Base-by-base conservation (phyloP, 2,329 filamentous ascomycete species). In the Colletotrichum sp. region DNA sequence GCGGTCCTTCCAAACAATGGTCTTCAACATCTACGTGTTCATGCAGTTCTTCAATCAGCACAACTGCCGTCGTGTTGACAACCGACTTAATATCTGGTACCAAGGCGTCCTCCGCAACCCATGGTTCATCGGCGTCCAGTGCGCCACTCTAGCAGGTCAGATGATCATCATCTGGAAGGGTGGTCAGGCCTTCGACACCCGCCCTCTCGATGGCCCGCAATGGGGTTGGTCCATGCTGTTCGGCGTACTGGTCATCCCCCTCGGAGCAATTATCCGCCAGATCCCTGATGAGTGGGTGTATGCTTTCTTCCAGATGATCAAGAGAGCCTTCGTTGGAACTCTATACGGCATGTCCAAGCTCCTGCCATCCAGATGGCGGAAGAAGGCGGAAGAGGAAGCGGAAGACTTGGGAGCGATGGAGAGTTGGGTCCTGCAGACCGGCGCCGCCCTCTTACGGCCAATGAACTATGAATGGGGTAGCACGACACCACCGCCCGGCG, bases 31-130 rank as follows among this genome's bases (percentile, higher is more conserved):
- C 0, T 96, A 96, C 79, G 94, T 96, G 60, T 96, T 94, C 93
- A 96, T 96, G 94, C 94, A 96, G 79, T 95, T 97, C 78, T 96
- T 96, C 88, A 96, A 97, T 80, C 92, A 95, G 79, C 91, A 95
- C 85, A 96, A 95, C 87, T 96, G 95, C 84, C 93, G 95, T 48
- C 92, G 94, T 15, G 91, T 96, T 10, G 95, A 96, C 83, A 96
- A 97, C 83, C 92, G 92, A 76, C 92, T 96, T 84, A 96, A 97
- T 81, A 93, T 97, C 71, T 86, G 84, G 80, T 95, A 96, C 77
- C 94, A 96, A 82, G 94, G 94, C 30, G 90, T 96, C 60, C 86
- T 90, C 21, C 89, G 89, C 71, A 98, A 97, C 81, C 93, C 90
- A 77, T 96, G 95, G 90, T 97, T 97, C 85, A 88, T 94, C 39